Evolutionary conservation across 352 stramenopile species (phyloP).

Genomic region (Phytophthora pseudosyringae): DNA sequence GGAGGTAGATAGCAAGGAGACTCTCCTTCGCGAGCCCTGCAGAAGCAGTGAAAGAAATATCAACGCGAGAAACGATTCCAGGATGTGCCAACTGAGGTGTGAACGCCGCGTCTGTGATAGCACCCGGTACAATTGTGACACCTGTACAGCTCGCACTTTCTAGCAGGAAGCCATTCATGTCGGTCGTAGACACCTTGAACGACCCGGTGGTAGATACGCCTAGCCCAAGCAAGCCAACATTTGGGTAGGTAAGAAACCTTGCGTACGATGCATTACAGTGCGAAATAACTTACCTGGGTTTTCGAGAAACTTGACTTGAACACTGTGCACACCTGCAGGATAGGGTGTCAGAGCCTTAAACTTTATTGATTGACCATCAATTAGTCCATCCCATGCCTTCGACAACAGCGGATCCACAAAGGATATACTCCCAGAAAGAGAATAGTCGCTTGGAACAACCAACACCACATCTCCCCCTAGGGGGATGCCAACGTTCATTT

Average conservation of each 20-base stretch:
- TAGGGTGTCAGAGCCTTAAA: conserved; percentile 24
- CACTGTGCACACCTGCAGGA: conserved; percentile 18
- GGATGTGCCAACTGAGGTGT: conserved; percentile 43
- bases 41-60: conserved; percentile 58
- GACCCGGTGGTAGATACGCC: conserved; percentile 40
- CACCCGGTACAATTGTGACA: conserved; percentile 41
- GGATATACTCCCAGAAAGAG: conserved; percentile 1
- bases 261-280: not conserved
- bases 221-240: conserved; percentile 10
- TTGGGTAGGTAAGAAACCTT: conserved; percentile 3
- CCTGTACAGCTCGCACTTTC: conserved; percentile 35
- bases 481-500: conserved; percentile 26
- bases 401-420: conserved; percentile 20
- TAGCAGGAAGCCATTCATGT: conserved; percentile 43
- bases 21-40: conserved; percentile 47
- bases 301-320: conserved; percentile 33
- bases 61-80: conserved; percentile 49
- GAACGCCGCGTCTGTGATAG: conserved; percentile 42
- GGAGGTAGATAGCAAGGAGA: conserved; percentile 47
- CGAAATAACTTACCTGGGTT: conserved; percentile 42
- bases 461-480: conserved; percentile 34
- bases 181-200: conserved; percentile 47
- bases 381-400: conserved; percentile 6
- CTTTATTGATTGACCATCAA: conserved; percentile 14
- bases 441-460: conserved; percentile 25